These are phyloP conservation scores for Evansstolkia leycettana DNA, from an alignment of 495 filamentous ascomycete species.

Conservation along the genomic window DNA sequence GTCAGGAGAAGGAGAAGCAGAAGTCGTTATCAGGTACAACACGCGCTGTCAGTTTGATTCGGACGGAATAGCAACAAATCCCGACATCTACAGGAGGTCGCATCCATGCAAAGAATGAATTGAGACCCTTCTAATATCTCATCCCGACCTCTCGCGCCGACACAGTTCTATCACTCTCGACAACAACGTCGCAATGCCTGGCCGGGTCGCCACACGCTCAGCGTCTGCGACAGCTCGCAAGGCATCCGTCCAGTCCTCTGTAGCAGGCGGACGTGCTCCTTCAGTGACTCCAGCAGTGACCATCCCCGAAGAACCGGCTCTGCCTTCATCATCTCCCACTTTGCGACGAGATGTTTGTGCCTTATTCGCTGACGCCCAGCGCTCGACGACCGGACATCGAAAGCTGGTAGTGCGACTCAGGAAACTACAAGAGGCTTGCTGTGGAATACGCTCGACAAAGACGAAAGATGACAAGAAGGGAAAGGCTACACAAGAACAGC, in stretches of 20 bases:
- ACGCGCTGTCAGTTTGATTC: no score
- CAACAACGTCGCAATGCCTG: slow-evolving; percentile 39
- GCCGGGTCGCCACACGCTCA: slow-evolving; percentile 45
- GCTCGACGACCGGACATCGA: slow-evolving; percentile 74
- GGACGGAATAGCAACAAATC: no score
- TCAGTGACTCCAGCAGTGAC: slow-evolving; percentile 47
- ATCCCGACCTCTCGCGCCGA: no score
- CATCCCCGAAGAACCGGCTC: slow-evolving; percentile 57
- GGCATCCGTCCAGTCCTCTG: slow-evolving; percentile 41
- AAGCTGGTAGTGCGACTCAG: slow-evolving; percentile 78
- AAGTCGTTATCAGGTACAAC: no score
- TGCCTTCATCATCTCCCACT: slow-evolving; percentile 41
- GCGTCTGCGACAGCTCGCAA: slow-evolving; percentile 44
- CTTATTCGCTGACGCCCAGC: slow-evolving; percentile 80
- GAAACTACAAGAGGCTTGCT: slow-evolving; percentile 80
- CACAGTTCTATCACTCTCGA: no score
- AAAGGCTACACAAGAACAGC: slow-evolving; percentile 16
- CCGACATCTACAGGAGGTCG: no score
- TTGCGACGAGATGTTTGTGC: slow-evolving; percentile 65
- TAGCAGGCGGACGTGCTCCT: slow-evolving; percentile 48
- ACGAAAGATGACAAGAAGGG: slow-evolving; percentile 28
- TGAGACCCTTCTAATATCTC: no score
- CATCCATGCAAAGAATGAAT: no score
- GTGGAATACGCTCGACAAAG: slow-evolving; percentile 54
- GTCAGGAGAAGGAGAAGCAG: no score